These are phyloP conservation scores for Arthrobotrys sphaeroides DNA, from an alignment of 2,329 filamentous ascomycete genomes.

Conservation along the genomic window DNA sequence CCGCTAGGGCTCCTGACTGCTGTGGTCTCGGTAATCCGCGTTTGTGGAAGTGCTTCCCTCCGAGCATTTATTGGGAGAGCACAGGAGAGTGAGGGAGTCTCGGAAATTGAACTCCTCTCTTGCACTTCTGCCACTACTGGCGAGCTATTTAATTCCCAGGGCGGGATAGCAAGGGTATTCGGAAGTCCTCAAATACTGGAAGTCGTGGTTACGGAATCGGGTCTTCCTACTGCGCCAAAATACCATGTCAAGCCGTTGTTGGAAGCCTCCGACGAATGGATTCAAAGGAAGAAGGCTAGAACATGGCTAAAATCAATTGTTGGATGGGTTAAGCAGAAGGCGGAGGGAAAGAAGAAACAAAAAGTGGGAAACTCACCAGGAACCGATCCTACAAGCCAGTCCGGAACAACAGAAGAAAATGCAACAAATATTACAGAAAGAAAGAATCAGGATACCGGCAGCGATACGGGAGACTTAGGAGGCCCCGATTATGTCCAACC, in stretches of 20 bases:
- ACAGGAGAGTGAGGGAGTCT: slow-evolving; percentile 3
- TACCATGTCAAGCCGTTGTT: not conserved
- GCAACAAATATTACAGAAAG: not conserved
- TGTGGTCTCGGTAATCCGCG: slow-evolving; percentile 59
- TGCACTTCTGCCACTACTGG: slow-evolving; percentile 1
- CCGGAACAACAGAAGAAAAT: too few species aligned
- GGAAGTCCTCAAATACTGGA: not conserved
- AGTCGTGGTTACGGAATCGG: not conserved
- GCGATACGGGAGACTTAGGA: not conserved
- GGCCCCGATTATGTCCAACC: too few species aligned
- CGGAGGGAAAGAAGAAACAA: not conserved
- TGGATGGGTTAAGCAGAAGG: too few species aligned
- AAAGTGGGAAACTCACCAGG: too few species aligned
- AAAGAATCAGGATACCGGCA: not conserved
- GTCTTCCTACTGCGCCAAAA: not conserved
- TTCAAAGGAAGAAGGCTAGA: too few species aligned
- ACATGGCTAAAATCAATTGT: too few species aligned
- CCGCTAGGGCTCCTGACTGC: slow-evolving; percentile 61
- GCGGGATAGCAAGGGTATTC: slow-evolving; percentile 4
- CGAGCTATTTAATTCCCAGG: not conserved
- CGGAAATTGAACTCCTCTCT: slow-evolving; percentile 7
- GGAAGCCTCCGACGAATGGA: too few species aligned
- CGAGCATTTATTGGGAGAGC: slow-evolving; percentile 61
- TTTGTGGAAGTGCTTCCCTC: slow-evolving; percentile 57
- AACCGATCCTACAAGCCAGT: too few species aligned